Base-by-base conservation (phyloP, 2,329 filamentous ascomycete species). In the Alternaria panax region DNA sequence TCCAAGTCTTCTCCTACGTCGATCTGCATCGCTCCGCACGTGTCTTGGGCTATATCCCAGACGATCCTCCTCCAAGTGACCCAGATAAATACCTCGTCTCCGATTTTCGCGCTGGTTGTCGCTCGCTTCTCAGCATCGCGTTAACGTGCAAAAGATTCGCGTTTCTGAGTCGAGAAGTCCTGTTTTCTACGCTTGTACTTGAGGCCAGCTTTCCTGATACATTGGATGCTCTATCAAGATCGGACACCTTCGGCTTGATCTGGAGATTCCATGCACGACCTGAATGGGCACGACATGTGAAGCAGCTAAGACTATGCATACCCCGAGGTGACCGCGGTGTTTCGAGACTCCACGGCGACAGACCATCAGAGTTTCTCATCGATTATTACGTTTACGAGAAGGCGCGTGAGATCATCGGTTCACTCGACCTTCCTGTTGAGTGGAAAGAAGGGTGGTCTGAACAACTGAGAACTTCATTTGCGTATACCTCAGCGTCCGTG, bases 1-100 rank as follows among this genome's bases (percentile, higher is more conserved):
- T 63, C 2, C 38, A 63, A 6, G 53, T 66, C 32, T 58, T 68
- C 36, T 48, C 59, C 1, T 40, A 47, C 7, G n/a, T 68, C 45
- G 65, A 67, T 36, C 11, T 48, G 11, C 27, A 63, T 38, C 45
- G 45, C 1, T 42, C 48, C 11, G 41, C 53, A 8, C 54, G 64
- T 24, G 54, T 66, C 5, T 24, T 66, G 14, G 65, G 63, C 34
- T 65, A 62, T 7, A 57, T 60, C 22, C 60, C 63, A 8, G 63
- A 67, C 34, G 53, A 63, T 5, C 60, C 63, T 11, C 54, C 51
- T 16, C 55, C 58, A 16, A 54, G 24, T 12, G 34, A 34, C 5
- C 51, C 57, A 36, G 58, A 63, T 38, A 9, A 51, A 1, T 52
- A 50, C 25, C 51, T 67, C 12, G 45, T 65, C 20, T 16, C 25